A percentile compares a stretch with the other conserved stretches of the same genome.
Evolutionary conservation across 331 rosid genomes (phyloP).

Genomic region (Malus hybrid): DNA sequence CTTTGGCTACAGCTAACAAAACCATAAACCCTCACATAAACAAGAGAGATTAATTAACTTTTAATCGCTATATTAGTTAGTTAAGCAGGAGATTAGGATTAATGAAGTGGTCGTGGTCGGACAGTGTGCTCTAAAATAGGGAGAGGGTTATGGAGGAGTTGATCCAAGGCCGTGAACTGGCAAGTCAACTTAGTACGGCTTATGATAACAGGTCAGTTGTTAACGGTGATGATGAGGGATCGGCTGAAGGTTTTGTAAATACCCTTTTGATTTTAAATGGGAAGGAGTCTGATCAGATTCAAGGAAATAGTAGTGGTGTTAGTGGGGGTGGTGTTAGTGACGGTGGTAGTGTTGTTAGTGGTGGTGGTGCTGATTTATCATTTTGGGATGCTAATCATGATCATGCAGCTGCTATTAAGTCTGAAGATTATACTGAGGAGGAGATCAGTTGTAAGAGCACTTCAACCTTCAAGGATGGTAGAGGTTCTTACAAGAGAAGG

Average conservation of each 20-base stretch:
- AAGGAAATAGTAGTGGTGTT: background rate
- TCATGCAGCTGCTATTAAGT: background rate
- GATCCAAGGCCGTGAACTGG: conserved; percentile 35
- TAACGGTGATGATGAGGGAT: background rate
- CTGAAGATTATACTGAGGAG: conserved; percentile 33
- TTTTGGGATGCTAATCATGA: background rate
- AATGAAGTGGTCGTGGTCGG: conserved; percentile 29
- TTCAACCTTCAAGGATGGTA: conserved; percentile 20
- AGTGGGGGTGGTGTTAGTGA: too few relatives aligned
- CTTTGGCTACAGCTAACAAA: background rate
- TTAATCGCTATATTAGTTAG: background rate
- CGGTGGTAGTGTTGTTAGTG: too few relatives aligned
- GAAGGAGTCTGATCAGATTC: background rate
- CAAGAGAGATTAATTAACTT: too few relatives aligned
- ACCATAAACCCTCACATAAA: background rate
- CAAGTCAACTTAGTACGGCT: conserved; percentile 25
- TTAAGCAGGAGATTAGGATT: background rate
- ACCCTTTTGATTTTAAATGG: conserved; percentile 27
- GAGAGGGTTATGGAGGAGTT: conserved; percentile 35
- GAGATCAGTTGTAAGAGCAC: conserved; percentile 29
- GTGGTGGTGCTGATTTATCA: background rate
- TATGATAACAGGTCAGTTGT: background rate
- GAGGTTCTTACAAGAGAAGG: conserved; percentile 62
- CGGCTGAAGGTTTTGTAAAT: conserved; percentile 33
- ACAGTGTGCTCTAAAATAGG: background rate